Evolutionary conservation across 805 yeast species (phyloP), one percentile per base, ranked within the genome.

Genomic region (Kuraishia piskuri): DNA sequence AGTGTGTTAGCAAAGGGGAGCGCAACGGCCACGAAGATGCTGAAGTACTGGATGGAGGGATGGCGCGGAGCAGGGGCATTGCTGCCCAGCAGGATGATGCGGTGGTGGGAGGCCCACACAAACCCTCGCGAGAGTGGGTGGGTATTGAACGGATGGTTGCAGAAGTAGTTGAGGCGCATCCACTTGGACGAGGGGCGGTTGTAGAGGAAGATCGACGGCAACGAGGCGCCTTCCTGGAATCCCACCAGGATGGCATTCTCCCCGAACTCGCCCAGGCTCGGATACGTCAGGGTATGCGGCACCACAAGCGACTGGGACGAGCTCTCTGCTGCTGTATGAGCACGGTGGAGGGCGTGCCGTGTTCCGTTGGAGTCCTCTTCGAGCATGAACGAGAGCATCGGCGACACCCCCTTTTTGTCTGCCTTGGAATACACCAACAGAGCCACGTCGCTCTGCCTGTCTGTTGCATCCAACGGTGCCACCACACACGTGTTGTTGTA

Each of bases 21-120:
- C 44, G 80, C 73, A 2, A 80, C 78, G 4, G 80, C 69, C 12
- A 79, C 65, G 66, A 76, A 68, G 31, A 69, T 61, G 17, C 78
- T 73, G 63, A 79, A 80, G 58, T 67, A 78, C 49, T 81, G 68
- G 17, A 76, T 69, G 52, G 77, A 69, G 51, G 80, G 74, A 2
- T 78, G 69, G 2, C 82, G 73, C 46, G 63, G 63, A 1, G 76
- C 66, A 2, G 79, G 73, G n/a, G 72, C 68, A 31, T 63, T 60
- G 57, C 74, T 76, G 0, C 94, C 94, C 37, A 87, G 60, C 25
- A 85, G 65, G 1, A 84, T 68, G 1, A 84, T 82, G 63, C 82
- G 83, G 61, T 87, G 92, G 65, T 87, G 95, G 0, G 91, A 84
- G 31, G 77, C 77, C 95, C 95, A 87, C 1, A 82, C 82, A 66